Percentiles rank a stretch among this genome's conserved stretches.
Conservation (phyloP, 2,329 filamentous ascomycete genomes). For the Exserohilum rostratum region DNA sequence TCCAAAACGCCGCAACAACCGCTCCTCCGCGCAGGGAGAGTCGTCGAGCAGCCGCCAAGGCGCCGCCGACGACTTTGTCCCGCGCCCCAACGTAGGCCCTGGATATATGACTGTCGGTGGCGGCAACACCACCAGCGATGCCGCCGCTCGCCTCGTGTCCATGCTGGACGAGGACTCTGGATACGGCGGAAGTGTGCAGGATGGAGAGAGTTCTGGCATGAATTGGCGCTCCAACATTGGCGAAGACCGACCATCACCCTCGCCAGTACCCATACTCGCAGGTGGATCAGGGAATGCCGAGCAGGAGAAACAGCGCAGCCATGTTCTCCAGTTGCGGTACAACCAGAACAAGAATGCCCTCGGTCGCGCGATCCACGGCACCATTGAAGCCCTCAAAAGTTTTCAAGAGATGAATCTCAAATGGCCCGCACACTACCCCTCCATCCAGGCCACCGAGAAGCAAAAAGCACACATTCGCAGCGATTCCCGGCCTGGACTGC, state of each 20-base stretch:
- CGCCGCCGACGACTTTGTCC: conserved; percentile 30
- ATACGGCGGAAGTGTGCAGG: conserved; percentile 79
- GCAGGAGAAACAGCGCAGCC: conserved; percentile 71
- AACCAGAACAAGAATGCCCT: conserved; percentile 89
- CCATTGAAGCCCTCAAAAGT: conserved; percentile 80
- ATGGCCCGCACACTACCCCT: conserved; percentile 96
- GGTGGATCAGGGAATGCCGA: conserved; percentile 60
- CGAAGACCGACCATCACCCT: conserved; percentile 63
- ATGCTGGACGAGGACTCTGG: conserved; percentile 88
- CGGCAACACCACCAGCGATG: conserved; percentile 75
- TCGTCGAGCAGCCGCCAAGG: conserved; percentile 36
- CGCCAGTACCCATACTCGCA: conserved; percentile 58
- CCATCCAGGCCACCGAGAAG: conserved; percentile 65
- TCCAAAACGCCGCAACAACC: conserved; percentile 31
- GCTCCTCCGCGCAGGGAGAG: conserved; percentile 32
- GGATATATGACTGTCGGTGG: conserved; percentile 88
- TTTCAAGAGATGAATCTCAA: conserved; percentile 87
- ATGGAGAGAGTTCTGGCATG: conserved; percentile 63
- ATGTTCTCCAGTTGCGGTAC: conserved; percentile 92
- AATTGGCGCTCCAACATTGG: conserved; percentile 63
- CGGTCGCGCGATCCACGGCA: conserved; percentile 84
- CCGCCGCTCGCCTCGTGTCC: conserved; percentile 78
- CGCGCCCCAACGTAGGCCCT: conserved; percentile 52
- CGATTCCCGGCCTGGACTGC: conserved; percentile 65
- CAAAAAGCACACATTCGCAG: conserved; percentile 49